phyloP scores from a whole-genome alignment of 305 asterid genomes.

The Lippia alba region DNA sequence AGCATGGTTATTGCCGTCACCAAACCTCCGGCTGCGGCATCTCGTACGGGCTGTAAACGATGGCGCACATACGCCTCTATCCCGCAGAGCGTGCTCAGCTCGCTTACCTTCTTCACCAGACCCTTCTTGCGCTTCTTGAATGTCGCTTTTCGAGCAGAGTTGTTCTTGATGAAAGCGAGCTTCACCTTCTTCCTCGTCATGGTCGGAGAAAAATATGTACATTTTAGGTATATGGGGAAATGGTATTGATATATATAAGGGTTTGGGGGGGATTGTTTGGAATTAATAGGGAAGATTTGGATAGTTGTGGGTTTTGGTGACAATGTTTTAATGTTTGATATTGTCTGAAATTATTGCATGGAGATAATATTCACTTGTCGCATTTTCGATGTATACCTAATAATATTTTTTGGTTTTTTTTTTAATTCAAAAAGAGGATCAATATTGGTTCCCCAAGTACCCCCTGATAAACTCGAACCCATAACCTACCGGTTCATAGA shows the following conservation, averaged over 20 bases:
- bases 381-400: background rate
- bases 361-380: conserved; percentile 24
- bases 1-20: conserved; percentile 45
- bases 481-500: too few relatives aligned
- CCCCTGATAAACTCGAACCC: too few relatives aligned
- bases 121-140: conserved; percentile 90
- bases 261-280: conserved; percentile 35
- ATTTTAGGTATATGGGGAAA: too few relatives aligned
- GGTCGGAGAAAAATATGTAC: background rate
- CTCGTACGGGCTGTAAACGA: conserved; percentile 79
- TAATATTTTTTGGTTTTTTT: too few relatives aligned
- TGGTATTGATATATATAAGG: conserved; percentile 34
- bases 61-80: conserved; percentile 81
- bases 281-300: conserved; percentile 57
- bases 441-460: too few relatives aligned
- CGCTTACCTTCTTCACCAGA: conserved; percentile 81
- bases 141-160: conserved; percentile 77
- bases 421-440: too few relatives aligned
- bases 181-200: conserved; percentile 88
- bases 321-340: conserved; percentile 33
- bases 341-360: conserved; percentile 27
- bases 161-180: conserved; percentile 74
- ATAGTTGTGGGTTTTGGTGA: conserved; percentile 36
- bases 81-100: conserved; percentile 85
- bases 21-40: conserved; percentile 62